Base-by-base conservation (phyloP, 768 basidiomycete species). In the Gelatoporia subvermispora region DNA sequence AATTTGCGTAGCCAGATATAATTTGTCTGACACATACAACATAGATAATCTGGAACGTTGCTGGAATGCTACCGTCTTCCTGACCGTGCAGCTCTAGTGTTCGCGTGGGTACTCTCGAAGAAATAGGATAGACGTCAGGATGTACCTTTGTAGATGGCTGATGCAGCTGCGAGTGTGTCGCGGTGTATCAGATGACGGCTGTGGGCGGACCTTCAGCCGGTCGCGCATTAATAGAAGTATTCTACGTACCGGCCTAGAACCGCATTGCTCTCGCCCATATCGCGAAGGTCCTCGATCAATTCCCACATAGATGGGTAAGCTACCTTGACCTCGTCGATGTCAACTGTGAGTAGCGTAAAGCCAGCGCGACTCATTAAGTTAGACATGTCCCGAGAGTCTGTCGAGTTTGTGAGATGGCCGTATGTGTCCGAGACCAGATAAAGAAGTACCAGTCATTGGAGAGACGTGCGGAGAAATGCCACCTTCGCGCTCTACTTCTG, bases 231-330 rank as follows among this genome's bases (percentile, higher is more conserved):
- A 31, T 34, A 47, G 15, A 36, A 21, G 31, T 39, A 16, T 5
- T n/a, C 13, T 13, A 60, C 74, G 39, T 52, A 90, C 85, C 92
- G 73, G 59, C 88, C 91, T 25, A 94, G 69, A 38, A 98, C 78
- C 10, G 93, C 92, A 62, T 96, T 98, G 42, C 80, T 82, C 64
- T 99, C 96, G 17, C 96, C 96, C 96, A 99, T 99, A 62, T 91
- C 84, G 44, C 80, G 76, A n/a, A 99, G 68, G 65, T 99, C 96
- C 48, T 93, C 82, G 66, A 98, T 74, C 13, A 99, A 77, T 61
- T 98, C 95, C 85, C 88, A 97, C 78, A 98, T 94, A 39, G 83
- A 87, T 1, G 96, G 96, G 61, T 97, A 99, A 7, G 78, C 78
- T 34, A 97, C 82, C 54, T 79, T 82, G 7, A 99, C 76, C 69